Percentiles rank a stretch among this genome's conserved stretches.
Conservation (phyloP, 2,329 filamentous ascomycete species). For the Apiospora pterosperma region DNA sequence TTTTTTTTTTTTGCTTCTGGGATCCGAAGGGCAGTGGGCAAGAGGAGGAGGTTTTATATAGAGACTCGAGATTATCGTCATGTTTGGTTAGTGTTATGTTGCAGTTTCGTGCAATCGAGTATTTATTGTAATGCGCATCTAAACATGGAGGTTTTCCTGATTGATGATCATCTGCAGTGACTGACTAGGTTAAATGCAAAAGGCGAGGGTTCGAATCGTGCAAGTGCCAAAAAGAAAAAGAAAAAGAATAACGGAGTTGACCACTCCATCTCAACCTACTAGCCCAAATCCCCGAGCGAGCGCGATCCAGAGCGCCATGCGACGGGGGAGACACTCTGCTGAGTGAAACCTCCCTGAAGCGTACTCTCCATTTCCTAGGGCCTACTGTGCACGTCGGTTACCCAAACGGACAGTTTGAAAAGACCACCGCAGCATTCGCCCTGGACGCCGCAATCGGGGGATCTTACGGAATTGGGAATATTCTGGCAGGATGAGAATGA, state of each 20-base stretch:
- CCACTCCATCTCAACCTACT: constrained; percentile 51
- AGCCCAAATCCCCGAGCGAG: constrained; percentile 58
- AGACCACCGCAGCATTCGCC: constrained; percentile 63
- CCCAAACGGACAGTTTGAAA: constrained; percentile 64
- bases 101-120: neutral
- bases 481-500: constrained; percentile 43
- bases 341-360: constrained; percentile 71
- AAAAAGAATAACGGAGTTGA: constrained; percentile 42
- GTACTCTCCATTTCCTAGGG: constrained; percentile 67
- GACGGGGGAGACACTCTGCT: constrained; percentile 71
- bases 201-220: neutral
- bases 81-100: too few species aligned
- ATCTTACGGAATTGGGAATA: constrained; percentile 52
- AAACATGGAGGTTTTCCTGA: neutral
- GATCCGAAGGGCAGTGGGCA: neutral
- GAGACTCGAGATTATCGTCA: neutral
- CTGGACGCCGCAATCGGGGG: constrained; percentile 56
- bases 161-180: neutral
- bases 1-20: neutral
- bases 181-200: neutral
- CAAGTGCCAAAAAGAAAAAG: constrained; percentile 20
- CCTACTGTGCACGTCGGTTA: constrained; percentile 62
- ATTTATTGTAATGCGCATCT: neutral
- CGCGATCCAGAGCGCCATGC: constrained; percentile 68
- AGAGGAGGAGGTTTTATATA: neutral